These are phyloP conservation scores for Pseudogymnoascus sp. DNA, from an alignment of 2,329 filamentous ascomycete species.

Conservation along the genomic window DNA sequence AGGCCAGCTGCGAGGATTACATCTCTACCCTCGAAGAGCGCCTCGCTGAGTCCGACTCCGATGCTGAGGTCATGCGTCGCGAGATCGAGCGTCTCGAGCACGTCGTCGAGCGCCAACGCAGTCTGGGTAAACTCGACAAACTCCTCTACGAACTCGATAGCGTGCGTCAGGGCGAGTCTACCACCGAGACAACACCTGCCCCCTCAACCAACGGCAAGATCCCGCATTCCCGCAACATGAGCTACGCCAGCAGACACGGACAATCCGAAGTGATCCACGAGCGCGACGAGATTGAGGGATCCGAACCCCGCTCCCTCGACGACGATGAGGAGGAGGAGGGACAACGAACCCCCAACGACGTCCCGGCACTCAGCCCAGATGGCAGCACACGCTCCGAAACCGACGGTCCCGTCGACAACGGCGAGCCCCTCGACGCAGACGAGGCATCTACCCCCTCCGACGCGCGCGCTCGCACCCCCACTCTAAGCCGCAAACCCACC, in stretches of 20 bases:
- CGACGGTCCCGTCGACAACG: constrained; percentile 27
- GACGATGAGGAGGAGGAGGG: constrained; percentile 18
- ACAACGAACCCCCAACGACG: constrained; percentile 10
- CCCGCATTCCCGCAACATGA: constrained; percentile 47
- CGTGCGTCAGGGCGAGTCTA: constrained; percentile 44
- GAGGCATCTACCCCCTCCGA: constrained; percentile 18
- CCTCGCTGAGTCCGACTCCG: constrained; percentile 89
- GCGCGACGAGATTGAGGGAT: constrained; percentile 31
- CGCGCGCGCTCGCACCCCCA: not conserved
- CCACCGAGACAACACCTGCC: constrained; percentile 18
- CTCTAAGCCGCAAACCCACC: not conserved
- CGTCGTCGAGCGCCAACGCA: constrained; percentile 89
- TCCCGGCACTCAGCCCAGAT: constrained; percentile 12
- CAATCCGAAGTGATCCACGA: constrained; percentile 47
- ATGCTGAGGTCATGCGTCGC: constrained; percentile 91
- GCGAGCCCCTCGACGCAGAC: constrained; percentile 31
- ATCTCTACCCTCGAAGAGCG: constrained; percentile 95
- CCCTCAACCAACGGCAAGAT: constrained; percentile 36
- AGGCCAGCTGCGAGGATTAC: constrained; percentile 86
- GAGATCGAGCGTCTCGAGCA: constrained; percentile 92
- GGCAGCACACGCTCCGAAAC: constrained; percentile 19
- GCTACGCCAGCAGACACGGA: constrained; percentile 43
- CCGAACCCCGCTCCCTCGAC: not conserved
- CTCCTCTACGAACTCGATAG: constrained; percentile 84
- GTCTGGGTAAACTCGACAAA: constrained; percentile 87